phyloP scores from a whole-genome alignment of 116 monocot species.

The Cymodocea nodosa region DNA sequence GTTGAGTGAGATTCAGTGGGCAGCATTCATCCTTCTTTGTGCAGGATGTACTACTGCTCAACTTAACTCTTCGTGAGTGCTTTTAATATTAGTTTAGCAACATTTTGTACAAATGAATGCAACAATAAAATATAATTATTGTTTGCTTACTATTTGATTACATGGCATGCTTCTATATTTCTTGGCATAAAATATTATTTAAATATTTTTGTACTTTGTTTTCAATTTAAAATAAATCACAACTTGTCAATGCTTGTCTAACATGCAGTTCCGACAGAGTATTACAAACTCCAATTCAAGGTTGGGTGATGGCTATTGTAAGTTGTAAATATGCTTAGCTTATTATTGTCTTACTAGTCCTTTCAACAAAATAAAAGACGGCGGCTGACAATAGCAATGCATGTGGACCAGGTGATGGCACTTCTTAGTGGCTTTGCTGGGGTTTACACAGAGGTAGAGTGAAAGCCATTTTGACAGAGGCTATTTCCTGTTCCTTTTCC shows the following conservation, averaged over 20 bases:
- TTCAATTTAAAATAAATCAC: neutral
- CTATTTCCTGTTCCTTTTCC: neutral
- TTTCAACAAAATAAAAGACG: neutral
- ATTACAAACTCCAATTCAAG: slow-evolving; percentile 75
- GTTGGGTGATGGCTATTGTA: slow-evolving; percentile 90
- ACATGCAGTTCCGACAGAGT: slow-evolving; percentile 66
- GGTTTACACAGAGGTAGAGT: slow-evolving; percentile 84
- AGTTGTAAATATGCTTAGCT: slow-evolving; percentile 13
- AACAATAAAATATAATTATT: too few relatives aligned
- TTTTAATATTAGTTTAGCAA: neutral
- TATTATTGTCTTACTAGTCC: neutral
- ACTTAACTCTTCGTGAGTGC: slow-evolving; percentile 69
- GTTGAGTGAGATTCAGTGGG: slow-evolving; percentile 88
- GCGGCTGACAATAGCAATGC: neutral
- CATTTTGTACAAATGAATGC: neutral
- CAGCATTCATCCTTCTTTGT: slow-evolving; percentile 80
- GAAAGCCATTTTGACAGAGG: neutral
- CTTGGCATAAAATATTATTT: neutral
- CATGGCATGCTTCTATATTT: neutral
- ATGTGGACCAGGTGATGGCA: slow-evolving; percentile 69
- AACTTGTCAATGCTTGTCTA: slow-evolving; percentile 2
- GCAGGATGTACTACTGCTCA: slow-evolving; percentile 95
- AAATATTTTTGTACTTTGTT: neutral
- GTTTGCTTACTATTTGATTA: too few relatives aligned
- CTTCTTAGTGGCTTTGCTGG: slow-evolving; percentile 97